These are phyloP conservation scores for Sporothrix euskadiensis DNA, from an alignment of 2,329 filamentous ascomycete genomes.

Conservation along the genomic window DNA sequence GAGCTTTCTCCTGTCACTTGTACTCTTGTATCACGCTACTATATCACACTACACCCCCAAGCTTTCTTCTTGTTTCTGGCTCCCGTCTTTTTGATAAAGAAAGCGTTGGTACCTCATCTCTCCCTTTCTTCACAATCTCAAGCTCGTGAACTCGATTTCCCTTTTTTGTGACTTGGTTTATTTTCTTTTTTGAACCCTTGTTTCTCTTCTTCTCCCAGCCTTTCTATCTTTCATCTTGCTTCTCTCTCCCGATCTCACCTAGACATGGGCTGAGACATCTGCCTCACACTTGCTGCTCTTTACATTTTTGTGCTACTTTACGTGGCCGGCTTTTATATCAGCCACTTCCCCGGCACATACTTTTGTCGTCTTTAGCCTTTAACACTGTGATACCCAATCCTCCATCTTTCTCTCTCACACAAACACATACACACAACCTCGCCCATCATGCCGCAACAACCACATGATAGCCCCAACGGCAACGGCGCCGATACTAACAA, in stretches of 20 bases:
- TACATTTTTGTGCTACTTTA: not conserved
- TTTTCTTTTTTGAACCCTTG: not conserved
- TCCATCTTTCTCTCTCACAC: not conserved
- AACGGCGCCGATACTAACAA: constrained; percentile 16
- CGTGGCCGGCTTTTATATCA: constrained; percentile 5
- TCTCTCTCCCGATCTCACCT: not conserved
- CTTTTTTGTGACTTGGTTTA: not conserved
- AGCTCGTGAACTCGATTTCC: not conserved
- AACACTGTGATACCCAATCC: not conserved
- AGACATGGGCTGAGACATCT: constrained; percentile 22
- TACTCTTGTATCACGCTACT: constrained; percentile 12
- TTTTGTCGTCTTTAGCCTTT: not conserved
- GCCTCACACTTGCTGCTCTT: not conserved
- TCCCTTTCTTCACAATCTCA: not conserved
- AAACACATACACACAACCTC: not conserved
- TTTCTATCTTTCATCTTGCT: not conserved
- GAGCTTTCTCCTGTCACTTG: not conserved
- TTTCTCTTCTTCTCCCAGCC: not conserved
- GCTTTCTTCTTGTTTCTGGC: not conserved
- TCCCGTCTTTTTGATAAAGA: constrained; percentile 18
- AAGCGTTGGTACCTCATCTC: constrained; percentile 1
- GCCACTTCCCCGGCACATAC: not conserved
- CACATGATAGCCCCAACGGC: constrained; percentile 10
- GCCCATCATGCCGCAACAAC: constrained; percentile 23
- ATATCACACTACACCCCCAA: constrained; percentile 7